Conservation (phyloP, 495 filamentous ascomycete genomes). For the Penicillium herquei region DNA sequence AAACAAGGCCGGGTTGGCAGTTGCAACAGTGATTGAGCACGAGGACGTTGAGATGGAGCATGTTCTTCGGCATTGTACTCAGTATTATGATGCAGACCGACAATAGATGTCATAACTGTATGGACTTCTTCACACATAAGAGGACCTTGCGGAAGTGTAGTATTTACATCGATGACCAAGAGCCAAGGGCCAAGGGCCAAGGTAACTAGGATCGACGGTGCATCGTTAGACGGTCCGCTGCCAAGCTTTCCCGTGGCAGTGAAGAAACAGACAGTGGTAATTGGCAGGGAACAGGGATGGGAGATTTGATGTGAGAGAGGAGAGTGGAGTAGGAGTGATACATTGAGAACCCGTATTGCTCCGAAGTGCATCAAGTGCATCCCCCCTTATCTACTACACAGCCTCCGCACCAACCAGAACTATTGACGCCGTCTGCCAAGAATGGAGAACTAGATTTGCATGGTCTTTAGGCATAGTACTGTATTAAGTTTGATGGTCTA, state of each 20-base stretch:
- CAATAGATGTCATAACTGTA: too few species aligned
- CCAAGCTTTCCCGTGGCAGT: conserved; percentile 38
- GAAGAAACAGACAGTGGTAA: conserved; percentile 7
- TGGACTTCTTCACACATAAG: too few species aligned
- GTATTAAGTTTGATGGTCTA: too few species aligned
- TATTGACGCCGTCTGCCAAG: conserved; percentile 23
- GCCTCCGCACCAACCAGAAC: conserved; percentile 16
- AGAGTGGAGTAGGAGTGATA: not conserved
- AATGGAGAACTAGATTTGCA: not conserved
- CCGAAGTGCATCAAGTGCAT: not conserved
- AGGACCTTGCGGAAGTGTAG: too few species aligned
- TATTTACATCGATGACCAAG: not conserved
- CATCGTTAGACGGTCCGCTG: conserved; percentile 34
- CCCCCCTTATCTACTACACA: conserved; percentile 12
- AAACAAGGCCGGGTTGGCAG: too few species aligned
- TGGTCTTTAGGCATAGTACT: not conserved
- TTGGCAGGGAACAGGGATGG: not conserved
- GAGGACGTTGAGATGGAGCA: too few species aligned
- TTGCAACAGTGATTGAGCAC: too few species aligned
- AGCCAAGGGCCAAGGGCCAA: not conserved
- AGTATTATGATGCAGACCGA: too few species aligned
- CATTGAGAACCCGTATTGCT: not conserved
- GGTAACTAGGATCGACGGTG: conserved; percentile 30
- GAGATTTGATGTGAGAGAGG: not conserved
- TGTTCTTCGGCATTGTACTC: too few species aligned